These are phyloP conservation scores for Lachancea cidri DNA, from an alignment of 805 yeast species.

Conservation along the genomic window DNA sequence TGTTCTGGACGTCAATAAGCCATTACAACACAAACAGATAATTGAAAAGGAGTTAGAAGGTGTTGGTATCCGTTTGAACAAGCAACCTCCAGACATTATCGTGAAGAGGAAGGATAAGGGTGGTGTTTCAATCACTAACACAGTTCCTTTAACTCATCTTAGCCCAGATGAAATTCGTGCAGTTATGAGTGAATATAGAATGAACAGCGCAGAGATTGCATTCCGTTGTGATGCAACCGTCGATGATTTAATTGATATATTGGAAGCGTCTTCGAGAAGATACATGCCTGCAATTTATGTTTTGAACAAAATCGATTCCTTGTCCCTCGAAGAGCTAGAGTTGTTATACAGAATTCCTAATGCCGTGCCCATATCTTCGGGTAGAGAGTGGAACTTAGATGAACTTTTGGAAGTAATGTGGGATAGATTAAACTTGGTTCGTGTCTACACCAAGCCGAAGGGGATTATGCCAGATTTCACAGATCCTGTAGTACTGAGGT, in stretches of 20 bases:
- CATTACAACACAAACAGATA: constrained; percentile 87
- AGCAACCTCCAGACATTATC: constrained; percentile 86
- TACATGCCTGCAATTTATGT: constrained; percentile 96
- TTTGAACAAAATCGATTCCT: constrained; percentile 91
- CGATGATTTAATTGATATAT: constrained; percentile 90
- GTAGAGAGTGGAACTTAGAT: constrained; percentile 94
- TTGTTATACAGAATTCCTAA: constrained; percentile 87
- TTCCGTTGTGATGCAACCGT: constrained; percentile 97
- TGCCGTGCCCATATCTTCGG: constrained; percentile 96
- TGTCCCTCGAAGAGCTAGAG: constrained; percentile 90
- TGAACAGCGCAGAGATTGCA: constrained; percentile 93
- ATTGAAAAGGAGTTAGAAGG: constrained; percentile 96
- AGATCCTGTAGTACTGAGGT: constrained; percentile 90
- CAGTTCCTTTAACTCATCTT: constrained; percentile 86
- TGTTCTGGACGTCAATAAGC: constrained; percentile 93
- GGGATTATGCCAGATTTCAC: constrained; percentile 89
- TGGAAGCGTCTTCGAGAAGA: constrained; percentile 85
- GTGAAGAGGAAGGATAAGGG: constrained; percentile 93
- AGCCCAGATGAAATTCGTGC: constrained; percentile 93
- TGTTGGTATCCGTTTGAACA: constrained; percentile 91
- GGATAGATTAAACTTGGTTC: constrained; percentile 82
- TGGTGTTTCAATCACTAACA: constrained; percentile 88
- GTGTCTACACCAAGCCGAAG: constrained; percentile 97
- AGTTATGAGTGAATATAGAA: constrained; percentile 91
- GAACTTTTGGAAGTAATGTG: constrained; percentile 94